Percentiles rank a stretch among this genome's conserved stretches.
Evolutionary conservation across 2,329 filamentous ascomycete genomes (phyloP).

Genomic region (Gnomoniopsis sp.): DNA sequence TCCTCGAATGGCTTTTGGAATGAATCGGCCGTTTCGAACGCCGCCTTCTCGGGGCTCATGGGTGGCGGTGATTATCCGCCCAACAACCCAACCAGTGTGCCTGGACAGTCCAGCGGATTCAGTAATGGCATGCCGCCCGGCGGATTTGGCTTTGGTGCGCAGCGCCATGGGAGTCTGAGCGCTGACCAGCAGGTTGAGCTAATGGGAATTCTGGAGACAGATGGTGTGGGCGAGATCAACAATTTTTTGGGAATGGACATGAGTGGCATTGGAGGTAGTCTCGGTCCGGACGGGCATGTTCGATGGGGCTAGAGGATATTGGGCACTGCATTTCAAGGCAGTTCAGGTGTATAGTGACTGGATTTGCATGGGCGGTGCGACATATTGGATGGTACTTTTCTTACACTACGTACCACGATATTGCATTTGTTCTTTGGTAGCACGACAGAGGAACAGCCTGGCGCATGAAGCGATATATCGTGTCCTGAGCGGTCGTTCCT

Average conservation of each 20-base stretch:
- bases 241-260: constrained; percentile 49
- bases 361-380: not conserved
- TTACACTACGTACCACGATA: not conserved
- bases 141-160: constrained; percentile 32
- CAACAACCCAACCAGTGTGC: constrained; percentile 15
- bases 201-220: constrained; percentile 74
- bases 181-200: constrained; percentile 80
- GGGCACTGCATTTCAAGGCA: not conserved
- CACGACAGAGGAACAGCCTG: not conserved
- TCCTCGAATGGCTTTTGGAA: constrained; percentile 36
- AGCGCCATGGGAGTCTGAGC: constrained; percentile 66
- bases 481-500: too few relatives aligned
- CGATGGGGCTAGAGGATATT: constrained; percentile 14
- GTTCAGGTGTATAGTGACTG: not conserved
- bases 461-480: too few relatives aligned
- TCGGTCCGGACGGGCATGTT: constrained; percentile 14
- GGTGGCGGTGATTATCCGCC: constrained; percentile 13
- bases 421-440: not conserved
- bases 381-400: not conserved
- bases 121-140: constrained; percentile 19
- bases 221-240: constrained; percentile 61
- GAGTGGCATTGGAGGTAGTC: constrained; percentile 21
- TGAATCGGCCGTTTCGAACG: constrained; percentile 27
- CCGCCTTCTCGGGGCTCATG: constrained; percentile 22
- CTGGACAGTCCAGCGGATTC: constrained; percentile 5